phyloP scores from a whole-genome alignment of 495 filamentous ascomycete genomes.

The Umbilicaria muhlenbergii region DNA sequence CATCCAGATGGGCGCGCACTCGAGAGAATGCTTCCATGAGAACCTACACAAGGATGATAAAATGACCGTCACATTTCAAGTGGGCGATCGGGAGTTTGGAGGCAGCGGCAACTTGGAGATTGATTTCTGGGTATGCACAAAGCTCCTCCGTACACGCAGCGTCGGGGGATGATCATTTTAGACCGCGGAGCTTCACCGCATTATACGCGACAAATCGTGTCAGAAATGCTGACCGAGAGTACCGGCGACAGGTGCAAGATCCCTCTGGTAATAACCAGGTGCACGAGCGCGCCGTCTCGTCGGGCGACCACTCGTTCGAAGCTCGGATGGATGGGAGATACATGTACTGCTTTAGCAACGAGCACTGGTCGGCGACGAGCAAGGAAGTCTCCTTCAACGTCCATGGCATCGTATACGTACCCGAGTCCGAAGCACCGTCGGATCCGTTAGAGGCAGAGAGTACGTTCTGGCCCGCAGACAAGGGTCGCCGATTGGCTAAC shows the following conservation, averaged over 20 bases:
- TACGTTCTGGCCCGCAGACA: constrained; percentile 19
- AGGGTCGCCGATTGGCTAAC: constrained; percentile 5
- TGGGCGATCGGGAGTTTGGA: constrained; percentile 92
- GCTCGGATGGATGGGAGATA: constrained; percentile 77
- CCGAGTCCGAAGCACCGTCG: constrained; percentile 64
- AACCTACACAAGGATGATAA: constrained; percentile 79
- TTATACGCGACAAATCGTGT: too few relatives aligned
- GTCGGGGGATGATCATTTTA: too few relatives aligned
- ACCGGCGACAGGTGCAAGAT: constrained; percentile 56
- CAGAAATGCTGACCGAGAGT: not conserved
- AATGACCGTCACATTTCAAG: constrained; percentile 98
- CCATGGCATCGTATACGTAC: constrained; percentile 94
- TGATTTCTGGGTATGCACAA: constrained; percentile 80
- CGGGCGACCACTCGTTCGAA: constrained; percentile 85
- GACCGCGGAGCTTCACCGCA: too few relatives aligned
- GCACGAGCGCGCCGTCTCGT: constrained; percentile 63
- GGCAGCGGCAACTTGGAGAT: constrained; percentile 88
- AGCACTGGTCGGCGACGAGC: constrained; percentile 77
- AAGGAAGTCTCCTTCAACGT: constrained; percentile 99
- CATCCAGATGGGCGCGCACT: constrained; percentile 83
- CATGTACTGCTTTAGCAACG: constrained; percentile 97
- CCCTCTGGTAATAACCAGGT: constrained; percentile 57
- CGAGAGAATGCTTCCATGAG: constrained; percentile 96
- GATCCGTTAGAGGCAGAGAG: constrained; percentile 88
- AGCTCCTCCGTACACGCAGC: too few relatives aligned